These are phyloP conservation scores for Naumovozyma baii DNA, from an alignment of 805 yeast species.

Conservation along the genomic window DNA sequence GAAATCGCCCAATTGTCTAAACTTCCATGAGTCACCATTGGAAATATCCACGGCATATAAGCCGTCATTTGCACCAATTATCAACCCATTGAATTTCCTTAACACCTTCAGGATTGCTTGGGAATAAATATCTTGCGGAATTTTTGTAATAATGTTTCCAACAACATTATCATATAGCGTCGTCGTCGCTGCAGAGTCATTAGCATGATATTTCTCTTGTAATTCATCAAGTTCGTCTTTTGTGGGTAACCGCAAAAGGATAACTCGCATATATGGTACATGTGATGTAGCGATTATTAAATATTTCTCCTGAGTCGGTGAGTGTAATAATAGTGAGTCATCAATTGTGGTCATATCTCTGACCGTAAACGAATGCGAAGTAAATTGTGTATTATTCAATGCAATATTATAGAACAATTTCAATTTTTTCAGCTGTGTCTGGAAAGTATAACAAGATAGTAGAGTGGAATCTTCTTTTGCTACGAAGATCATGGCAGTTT, in stretches of 20 bases:
- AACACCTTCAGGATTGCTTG: constrained; percentile 21
- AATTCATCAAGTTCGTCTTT: neutral
- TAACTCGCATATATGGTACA: constrained; percentile 63
- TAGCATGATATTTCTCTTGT: neutral
- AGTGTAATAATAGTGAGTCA: neutral
- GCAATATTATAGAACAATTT: constrained; percentile 41
- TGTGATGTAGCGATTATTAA: constrained; percentile 68
- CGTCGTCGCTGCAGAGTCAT: neutral
- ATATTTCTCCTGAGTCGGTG: neutral
- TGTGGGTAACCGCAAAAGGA: constrained; percentile 41
- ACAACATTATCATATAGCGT: constrained; percentile 21
- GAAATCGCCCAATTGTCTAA: constrained; percentile 27
- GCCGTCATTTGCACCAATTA: constrained; percentile 23
- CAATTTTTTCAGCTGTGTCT: constrained; percentile 13
- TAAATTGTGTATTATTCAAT: constrained; percentile 64
- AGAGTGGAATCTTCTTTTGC: constrained; percentile 54
- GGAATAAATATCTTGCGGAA: constrained; percentile 23
- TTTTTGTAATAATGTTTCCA: constrained; percentile 22
- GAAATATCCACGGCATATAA: constrained; percentile 22
- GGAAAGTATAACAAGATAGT: constrained; percentile 35
- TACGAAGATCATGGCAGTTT: constrained; percentile 39
- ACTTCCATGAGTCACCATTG: constrained; percentile 26
- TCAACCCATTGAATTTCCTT: constrained; percentile 12
- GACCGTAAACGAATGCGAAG: constrained; percentile 45
- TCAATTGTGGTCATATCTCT: constrained; percentile 10